These are phyloP conservation scores for Aspergillus texensis DNA, from an alignment of 2,329 filamentous ascomycete genomes.

Conservation along the genomic window DNA sequence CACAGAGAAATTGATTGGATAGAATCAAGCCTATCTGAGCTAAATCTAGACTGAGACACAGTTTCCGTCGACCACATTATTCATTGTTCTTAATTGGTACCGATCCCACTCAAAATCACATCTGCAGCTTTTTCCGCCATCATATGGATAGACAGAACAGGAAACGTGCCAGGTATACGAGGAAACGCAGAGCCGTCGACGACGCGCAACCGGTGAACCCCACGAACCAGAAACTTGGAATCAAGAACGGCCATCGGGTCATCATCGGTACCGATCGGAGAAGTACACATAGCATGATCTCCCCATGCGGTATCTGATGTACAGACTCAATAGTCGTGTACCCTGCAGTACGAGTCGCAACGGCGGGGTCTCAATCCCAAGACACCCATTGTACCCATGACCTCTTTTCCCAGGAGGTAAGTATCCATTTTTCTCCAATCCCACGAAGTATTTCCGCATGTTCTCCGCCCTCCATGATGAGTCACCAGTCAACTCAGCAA, in stretches of 20 bases:
- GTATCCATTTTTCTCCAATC: too few species aligned
- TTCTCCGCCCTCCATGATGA: too few species aligned
- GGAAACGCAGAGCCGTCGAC: slow-evolving; percentile 65
- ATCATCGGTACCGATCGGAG: slow-evolving; percentile 56
- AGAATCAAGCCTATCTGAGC: background rate
- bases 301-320: slow-evolving; percentile 57
- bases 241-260: slow-evolving; percentile 61
- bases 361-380: slow-evolving; percentile 27
- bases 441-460: too few species aligned
- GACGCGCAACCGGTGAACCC: slow-evolving; percentile 58
- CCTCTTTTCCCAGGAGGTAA: too few species aligned
- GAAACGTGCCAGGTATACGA: slow-evolving; percentile 58
- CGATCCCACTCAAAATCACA: slow-evolving; percentile 47
- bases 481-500: too few species aligned
- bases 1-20: background rate
- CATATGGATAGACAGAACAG: slow-evolving; percentile 57
- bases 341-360: slow-evolving; percentile 56
- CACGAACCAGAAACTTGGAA: slow-evolving; percentile 59
- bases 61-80: background rate
- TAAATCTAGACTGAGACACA: background rate
- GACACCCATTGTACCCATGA: too few species aligned
- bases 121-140: slow-evolving; percentile 65
- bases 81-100: background rate
- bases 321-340: slow-evolving; percentile 56
- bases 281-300: slow-evolving; percentile 61